Conservation (phyloP, 1,284 basidiomycete genomes). For the Microbotryum lychnidis-dioicae region DNA sequence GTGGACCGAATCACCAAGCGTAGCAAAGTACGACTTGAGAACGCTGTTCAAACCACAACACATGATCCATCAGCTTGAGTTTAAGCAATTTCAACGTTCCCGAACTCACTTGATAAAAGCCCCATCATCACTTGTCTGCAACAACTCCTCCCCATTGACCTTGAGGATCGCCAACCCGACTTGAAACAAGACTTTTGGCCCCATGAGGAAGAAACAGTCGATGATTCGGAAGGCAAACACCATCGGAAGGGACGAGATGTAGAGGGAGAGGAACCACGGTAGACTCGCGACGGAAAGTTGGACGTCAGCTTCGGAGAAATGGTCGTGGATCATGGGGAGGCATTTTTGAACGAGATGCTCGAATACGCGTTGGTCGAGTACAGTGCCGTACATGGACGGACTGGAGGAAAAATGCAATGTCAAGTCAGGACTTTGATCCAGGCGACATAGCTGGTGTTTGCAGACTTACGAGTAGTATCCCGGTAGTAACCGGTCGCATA, state of each 20-base stretch:
- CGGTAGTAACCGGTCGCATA: slow-evolving; percentile 88
- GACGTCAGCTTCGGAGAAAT: slow-evolving; percentile 85
- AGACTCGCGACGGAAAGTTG: slow-evolving; percentile 94
- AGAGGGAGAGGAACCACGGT: slow-evolving; percentile 87
- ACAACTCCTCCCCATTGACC: slow-evolving; percentile 88
- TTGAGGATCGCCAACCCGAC: slow-evolving; percentile 96
- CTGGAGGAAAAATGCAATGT: slow-evolving; percentile 44
- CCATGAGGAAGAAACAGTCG: slow-evolving; percentile 95
- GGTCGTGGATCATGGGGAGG: slow-evolving; percentile 73
- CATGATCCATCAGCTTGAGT: neutral
- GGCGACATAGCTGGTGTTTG: neutral
- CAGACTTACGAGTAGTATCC: slow-evolving; percentile 86
- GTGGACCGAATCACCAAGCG: slow-evolving; percentile 89
- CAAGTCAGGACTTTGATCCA: neutral
- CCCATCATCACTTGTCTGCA: slow-evolving; percentile 96
- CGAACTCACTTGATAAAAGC: slow-evolving; percentile 74
- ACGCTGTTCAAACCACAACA: slow-evolving; percentile 47
- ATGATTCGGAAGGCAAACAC: slow-evolving; percentile 98
- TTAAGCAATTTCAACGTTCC: neutral
- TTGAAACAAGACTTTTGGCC: slow-evolving; percentile 96
- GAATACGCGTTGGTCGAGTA: slow-evolving; percentile 95
- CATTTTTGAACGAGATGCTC: slow-evolving; percentile 89
- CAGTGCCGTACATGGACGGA: slow-evolving; percentile 96
- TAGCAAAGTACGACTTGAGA: slow-evolving; percentile 89
- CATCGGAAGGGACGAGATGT: slow-evolving; percentile 99